Percentiles rank a stretch among this genome's conserved stretches.
phyloP scores from a whole-genome alignment of 2,329 filamentous ascomycete species.

The Epichloe hybrida region DNA sequence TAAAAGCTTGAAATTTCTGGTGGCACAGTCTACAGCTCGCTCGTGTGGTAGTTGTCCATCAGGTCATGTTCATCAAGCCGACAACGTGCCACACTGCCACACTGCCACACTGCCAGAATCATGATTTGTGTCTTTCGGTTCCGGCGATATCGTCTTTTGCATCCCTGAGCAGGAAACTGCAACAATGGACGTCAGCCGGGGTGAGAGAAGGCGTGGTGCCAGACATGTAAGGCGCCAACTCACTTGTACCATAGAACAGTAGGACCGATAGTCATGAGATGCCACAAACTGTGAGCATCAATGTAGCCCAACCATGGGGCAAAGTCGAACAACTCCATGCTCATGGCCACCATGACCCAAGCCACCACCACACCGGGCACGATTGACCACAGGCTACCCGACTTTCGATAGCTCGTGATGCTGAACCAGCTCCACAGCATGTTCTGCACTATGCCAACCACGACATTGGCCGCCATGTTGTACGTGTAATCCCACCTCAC shows the following conservation, averaged over 20 bases:
- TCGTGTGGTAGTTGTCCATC: too few relatives aligned
- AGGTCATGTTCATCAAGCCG: too few relatives aligned
- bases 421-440: slow-evolving; percentile 78
- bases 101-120: background rate
- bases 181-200: slow-evolving; percentile 6
- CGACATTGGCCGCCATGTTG: slow-evolving; percentile 93
- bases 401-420: slow-evolving; percentile 56
- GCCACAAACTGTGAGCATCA: slow-evolving; percentile 93
- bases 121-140: slow-evolving; percentile 54
- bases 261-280: slow-evolving; percentile 80
- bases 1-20: too few relatives aligned
- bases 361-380: slow-evolving; percentile 87
- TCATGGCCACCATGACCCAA: slow-evolving; percentile 89
- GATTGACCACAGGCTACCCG: slow-evolving; percentile 63
- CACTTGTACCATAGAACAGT: slow-evolving; percentile 91
- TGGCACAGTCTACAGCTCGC: too few relatives aligned
- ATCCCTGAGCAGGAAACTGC: slow-evolving; percentile 76
- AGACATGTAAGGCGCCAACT: slow-evolving; percentile 26
- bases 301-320: slow-evolving; percentile 74
- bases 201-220: too few relatives aligned
- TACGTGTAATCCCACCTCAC: slow-evolving; percentile 93
- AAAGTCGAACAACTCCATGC: slow-evolving; percentile 89
- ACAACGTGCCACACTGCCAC: background rate
- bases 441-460: slow-evolving; percentile 67
- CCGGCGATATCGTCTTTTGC: slow-evolving; percentile 67